These are phyloP conservation scores for Lachnellula occidentalis DNA, from an alignment of 2,329 filamentous ascomycete genomes.

Conservation along the genomic window DNA sequence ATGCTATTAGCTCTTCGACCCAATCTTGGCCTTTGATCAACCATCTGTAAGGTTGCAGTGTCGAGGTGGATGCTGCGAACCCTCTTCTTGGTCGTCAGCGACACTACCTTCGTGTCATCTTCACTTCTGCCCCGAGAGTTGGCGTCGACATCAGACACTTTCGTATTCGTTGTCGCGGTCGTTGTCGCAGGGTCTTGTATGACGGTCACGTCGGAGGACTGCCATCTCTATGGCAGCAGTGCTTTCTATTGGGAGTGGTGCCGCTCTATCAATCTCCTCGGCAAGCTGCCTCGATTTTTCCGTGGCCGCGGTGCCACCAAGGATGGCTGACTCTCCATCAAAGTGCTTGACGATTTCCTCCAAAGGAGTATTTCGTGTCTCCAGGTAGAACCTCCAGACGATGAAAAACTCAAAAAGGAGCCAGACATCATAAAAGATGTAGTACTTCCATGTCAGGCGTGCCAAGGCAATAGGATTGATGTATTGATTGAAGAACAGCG, in stretches of 20 bases:
- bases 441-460: slow-evolving; percentile 36
- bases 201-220: neutral
- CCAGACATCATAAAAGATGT: slow-evolving; percentile 36
- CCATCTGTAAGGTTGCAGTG: too few species aligned
- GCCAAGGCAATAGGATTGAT: slow-evolving; percentile 37
- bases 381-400: slow-evolving; percentile 30
- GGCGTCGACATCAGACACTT: neutral
- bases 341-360: slow-evolving; percentile 40
- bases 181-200: neutral
- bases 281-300: slow-evolving; percentile 13
- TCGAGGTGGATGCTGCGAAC: too few species aligned
- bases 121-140: neutral
- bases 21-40: too few species aligned
- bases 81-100: too few species aligned
- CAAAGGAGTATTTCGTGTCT: slow-evolving; percentile 38
- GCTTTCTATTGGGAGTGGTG: neutral
- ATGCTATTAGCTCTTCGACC: too few species aligned
- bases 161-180: neutral
- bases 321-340: slow-evolving; percentile 35
- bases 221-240: neutral
- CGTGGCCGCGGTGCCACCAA: slow-evolving; percentile 7
- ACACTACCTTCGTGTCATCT: neutral
- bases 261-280: slow-evolving; percentile 9
- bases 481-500: slow-evolving; percentile 37
- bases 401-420: slow-evolving; percentile 23